These are phyloP conservation scores for Vararia minispora DNA, from an alignment of 768 basidiomycete genomes.

Conservation along the genomic window DNA sequence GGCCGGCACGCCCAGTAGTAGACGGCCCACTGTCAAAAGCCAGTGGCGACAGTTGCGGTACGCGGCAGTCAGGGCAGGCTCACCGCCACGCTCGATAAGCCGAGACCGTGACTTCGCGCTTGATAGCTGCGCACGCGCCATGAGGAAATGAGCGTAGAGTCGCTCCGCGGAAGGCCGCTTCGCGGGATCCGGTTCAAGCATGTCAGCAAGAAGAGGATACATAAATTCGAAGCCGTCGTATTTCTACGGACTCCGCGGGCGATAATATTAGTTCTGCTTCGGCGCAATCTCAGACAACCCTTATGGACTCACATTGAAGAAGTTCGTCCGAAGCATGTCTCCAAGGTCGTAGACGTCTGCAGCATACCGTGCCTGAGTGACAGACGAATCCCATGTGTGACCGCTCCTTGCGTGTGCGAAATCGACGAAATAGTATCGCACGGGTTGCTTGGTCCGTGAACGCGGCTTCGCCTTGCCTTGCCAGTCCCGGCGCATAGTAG, in stretches of 20 bases:
- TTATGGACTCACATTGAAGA: conserved; percentile 17
- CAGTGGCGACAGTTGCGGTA: no score
- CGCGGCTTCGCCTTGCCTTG: conserved; percentile 15
- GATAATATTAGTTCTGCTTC: no score
- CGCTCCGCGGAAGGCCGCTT: no score
- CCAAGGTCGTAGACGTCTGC: conserved; percentile 25
- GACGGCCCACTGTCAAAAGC: no score
- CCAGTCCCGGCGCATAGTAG: conserved; percentile 13
- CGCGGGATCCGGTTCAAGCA: conserved; percentile 22
- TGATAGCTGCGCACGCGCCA: no score
- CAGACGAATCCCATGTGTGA: conserved; percentile 25
- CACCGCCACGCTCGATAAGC: no score
- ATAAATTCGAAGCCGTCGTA: conserved; percentile 22
- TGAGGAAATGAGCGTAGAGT: no score
- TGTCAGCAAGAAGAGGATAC: conserved; percentile 19
- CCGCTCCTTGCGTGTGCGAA: conserved; percentile 20
- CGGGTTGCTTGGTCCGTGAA: conserved; percentile 20
- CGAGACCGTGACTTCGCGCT: no score
- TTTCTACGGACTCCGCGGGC: conserved; percentile 10
- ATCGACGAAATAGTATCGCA: conserved; percentile 26
- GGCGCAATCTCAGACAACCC: no score
- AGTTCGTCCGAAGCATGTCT: conserved; percentile 19
- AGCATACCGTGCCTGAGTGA: conserved; percentile 21
- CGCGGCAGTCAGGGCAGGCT: no score
- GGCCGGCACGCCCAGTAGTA: no score